Conservation (phyloP, 768 basidiomycete species). For the Aureoboletus auriporus region DNA sequence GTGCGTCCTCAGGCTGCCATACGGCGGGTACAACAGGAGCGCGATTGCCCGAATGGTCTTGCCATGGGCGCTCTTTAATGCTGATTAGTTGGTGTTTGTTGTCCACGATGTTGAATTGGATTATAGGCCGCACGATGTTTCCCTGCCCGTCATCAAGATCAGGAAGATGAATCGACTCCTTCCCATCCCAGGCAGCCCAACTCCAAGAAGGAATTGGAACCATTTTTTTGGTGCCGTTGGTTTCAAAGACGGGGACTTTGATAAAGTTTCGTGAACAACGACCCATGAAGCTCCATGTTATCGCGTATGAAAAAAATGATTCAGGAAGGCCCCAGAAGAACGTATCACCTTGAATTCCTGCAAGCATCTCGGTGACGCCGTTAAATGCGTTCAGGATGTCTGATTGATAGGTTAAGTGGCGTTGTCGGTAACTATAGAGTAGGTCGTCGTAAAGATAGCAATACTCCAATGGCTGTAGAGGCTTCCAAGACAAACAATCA, state of each 20-base stretch:
- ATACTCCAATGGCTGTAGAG: background rate
- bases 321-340: slow-evolving; percentile 16
- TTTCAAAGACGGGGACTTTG: background rate
- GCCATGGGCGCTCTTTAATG: background rate
- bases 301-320: slow-evolving; percentile 9
- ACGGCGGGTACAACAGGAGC: background rate
- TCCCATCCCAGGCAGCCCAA: slow-evolving; percentile 11
- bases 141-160: background rate
- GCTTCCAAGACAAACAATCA: background rate
- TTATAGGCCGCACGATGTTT: background rate
- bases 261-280: background rate
- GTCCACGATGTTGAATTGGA: slow-evolving; percentile 9
- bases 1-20: background rate
- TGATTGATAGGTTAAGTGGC: slow-evolving; percentile 12
- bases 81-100: background rate
- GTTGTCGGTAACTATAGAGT: slow-evolving; percentile 6
- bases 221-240: slow-evolving; percentile 3
- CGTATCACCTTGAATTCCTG: slow-evolving; percentile 5
- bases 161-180: background rate
- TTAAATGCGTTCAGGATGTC: slow-evolving; percentile 14
- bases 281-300: slow-evolving; percentile 7
- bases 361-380: slow-evolving; percentile 12
- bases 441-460: background rate
- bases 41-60: background rate
- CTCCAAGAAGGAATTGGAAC: slow-evolving; percentile 17